Conservation (phyloP, 2,329 filamentous ascomycete genomes). For the Aspergillus sp. region DNA sequence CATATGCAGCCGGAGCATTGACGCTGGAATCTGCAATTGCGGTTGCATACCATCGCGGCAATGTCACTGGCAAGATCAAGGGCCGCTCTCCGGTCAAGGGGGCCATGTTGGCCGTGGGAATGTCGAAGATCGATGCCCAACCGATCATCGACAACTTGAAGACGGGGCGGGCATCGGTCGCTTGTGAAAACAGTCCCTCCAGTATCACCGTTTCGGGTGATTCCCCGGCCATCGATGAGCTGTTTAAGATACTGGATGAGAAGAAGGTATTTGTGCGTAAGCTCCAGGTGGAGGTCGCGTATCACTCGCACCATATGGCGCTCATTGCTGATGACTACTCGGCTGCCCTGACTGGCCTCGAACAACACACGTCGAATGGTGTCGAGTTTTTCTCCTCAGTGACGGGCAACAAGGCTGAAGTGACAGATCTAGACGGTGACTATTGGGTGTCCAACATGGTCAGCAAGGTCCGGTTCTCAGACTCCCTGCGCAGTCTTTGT, state of each 20-base stretch:
- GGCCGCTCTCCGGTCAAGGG: neutral
- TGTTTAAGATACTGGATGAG: constrained; percentile 6
- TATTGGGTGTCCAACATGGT: neutral
- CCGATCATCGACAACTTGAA: constrained; percentile 1
- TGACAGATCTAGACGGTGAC: neutral
- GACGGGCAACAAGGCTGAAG: neutral
- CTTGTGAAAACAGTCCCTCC: constrained; percentile 13
- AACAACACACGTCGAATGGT: neutral
- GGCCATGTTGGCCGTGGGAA: constrained; percentile 14
- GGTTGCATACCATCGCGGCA: constrained; percentile 9
- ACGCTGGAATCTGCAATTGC: constrained; percentile 3
- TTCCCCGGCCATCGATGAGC: neutral
- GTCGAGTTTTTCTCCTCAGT: constrained; percentile 4
- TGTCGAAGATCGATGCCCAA: constrained; percentile 3
- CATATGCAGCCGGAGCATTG: constrained; percentile 6
- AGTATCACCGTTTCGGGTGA: constrained; percentile 14
- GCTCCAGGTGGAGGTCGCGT: constrained; percentile 14
- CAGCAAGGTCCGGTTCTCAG: neutral
- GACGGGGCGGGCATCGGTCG: constrained; percentile 5
- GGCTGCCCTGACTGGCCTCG: neutral
- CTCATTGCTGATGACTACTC: neutral
- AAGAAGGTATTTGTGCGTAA: constrained; percentile 2
- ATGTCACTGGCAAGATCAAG: neutral
- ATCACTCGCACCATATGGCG: constrained; percentile 8
- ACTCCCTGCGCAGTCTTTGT: neutral